A percentile compares a stretch with the other conserved stretches of the same genome.
Evolutionary conservation across 2,329 filamentous ascomycete genomes (phyloP).

Genomic region (Piedraia hortae): DNA sequence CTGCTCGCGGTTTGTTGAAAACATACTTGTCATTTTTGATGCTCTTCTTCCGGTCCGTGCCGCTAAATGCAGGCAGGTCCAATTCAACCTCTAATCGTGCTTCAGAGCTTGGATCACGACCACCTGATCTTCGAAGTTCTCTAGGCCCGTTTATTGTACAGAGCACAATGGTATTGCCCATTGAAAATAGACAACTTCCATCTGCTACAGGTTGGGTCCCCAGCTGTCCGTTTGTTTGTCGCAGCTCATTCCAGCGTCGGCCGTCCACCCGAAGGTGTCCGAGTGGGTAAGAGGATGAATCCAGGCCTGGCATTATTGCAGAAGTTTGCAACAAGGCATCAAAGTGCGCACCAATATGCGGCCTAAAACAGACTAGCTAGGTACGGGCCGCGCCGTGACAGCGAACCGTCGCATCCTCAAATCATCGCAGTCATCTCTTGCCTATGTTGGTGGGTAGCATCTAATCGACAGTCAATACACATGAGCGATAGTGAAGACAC

Average conservation of each 20-base stretch:
- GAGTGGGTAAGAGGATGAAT: conserved; percentile 73
- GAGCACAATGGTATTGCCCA: conserved; percentile 93
- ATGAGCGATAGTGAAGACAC: too few relatives aligned
- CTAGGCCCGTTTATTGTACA: conserved; percentile 70
- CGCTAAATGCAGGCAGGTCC: conserved; percentile 63
- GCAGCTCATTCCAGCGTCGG: conserved; percentile 93
- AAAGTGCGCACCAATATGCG: too few relatives aligned
- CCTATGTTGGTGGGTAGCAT: too few relatives aligned
- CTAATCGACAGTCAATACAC: too few relatives aligned
- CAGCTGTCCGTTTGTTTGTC: conserved; percentile 65
- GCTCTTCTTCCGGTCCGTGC: conserved; percentile 55
- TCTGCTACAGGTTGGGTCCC: conserved; percentile 80
- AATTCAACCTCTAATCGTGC: conserved; percentile 59
- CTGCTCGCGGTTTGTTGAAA: not conserved
- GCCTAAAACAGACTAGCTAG: too few relatives aligned
- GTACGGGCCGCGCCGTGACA: too few relatives aligned
- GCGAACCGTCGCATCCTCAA: too few relatives aligned
- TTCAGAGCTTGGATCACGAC: conserved; percentile 17
- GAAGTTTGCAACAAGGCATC: not conserved
- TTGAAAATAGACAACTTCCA: conserved; percentile 78
- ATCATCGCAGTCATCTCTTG: too few relatives aligned
- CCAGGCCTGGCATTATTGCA: conserved; percentile 23
- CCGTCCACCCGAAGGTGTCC: conserved; percentile 40
- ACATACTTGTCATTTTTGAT: conserved; percentile 42
- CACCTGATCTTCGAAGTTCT: conserved; percentile 30